Conservation (phyloP, 345 rosid species). For the Durio zibethinus region DNA sequence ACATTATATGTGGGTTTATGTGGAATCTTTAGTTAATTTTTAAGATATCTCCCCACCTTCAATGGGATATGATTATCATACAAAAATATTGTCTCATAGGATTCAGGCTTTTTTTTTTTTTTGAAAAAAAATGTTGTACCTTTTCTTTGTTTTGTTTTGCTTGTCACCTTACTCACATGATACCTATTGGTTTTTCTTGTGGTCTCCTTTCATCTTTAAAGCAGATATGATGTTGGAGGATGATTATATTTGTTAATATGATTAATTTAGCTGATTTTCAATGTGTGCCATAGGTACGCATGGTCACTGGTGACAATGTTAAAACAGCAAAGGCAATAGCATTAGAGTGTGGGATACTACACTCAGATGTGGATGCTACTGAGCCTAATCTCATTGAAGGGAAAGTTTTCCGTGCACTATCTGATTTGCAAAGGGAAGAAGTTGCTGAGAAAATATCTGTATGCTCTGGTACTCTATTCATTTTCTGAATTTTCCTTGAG, state of each 20-base stretch:
- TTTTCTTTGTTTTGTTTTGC: neutral
- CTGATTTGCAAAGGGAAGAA: slow-evolving; percentile 69
- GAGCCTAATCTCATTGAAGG: slow-evolving; percentile 86
- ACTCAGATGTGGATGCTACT: slow-evolving; percentile 50
- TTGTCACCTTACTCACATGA: neutral
- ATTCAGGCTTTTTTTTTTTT: neutral
- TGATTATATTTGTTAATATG: neutral
- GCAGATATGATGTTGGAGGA: neutral
- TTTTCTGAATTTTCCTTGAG: neutral
- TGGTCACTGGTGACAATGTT: slow-evolving; percentile 97
- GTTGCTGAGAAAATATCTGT: slow-evolving; percentile 81
- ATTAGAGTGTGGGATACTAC: slow-evolving; percentile 85
- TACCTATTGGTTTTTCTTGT: neutral
- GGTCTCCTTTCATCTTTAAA: neutral
- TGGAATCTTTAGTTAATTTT: neutral
- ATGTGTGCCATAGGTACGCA: slow-evolving; percentile 62
- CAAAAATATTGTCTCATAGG: neutral
- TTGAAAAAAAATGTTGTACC: neutral
- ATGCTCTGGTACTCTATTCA: slow-evolving; percentile 19
- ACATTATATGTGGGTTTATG: neutral
- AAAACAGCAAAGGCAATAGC: slow-evolving; percentile 97
- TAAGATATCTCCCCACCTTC: neutral
- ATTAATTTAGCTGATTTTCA: neutral
- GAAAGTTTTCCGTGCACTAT: slow-evolving; percentile 59
- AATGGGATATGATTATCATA: neutral